phyloP scores from a whole-genome alignment of 345 rosid species.

The Eucalyptus pumila region DNA sequence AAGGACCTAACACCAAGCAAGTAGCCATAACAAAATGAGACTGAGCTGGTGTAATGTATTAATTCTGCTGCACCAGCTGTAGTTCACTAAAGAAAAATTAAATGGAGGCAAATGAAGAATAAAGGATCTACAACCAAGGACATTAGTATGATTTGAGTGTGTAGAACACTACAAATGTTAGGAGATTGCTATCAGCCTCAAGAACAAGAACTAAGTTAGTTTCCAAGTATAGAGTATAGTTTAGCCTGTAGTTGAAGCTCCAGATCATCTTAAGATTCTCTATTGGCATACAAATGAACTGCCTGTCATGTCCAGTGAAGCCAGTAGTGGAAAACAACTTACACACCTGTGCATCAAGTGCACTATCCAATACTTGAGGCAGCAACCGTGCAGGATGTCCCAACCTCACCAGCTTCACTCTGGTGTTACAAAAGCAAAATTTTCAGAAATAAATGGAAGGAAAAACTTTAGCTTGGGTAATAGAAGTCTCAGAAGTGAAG shows the following conservation, averaged over 20 bases:
- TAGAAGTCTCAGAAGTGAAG: neutral
- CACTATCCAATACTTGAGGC: conserved; percentile 90
- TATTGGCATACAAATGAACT: neutral
- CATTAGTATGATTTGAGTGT: neutral
- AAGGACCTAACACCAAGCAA: conserved; percentile 33
- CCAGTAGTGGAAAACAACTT: neutral
- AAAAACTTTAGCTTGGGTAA: neutral
- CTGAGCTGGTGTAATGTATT: neutral
- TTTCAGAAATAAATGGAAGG: neutral
- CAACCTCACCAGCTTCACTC: conserved; percentile 80
- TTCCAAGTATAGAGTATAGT: neutral
- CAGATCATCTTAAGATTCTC: neutral
- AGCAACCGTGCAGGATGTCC: conserved; percentile 96
- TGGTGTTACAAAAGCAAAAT: neutral
- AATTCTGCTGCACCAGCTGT: neutral
- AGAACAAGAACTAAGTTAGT: neutral
- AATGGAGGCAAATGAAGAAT: neutral
- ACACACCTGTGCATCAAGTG: conserved; percentile 80
- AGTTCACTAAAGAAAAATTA: neutral
- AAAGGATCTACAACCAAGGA: neutral
- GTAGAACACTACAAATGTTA: neutral
- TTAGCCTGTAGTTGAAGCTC: neutral
- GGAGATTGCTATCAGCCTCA: neutral
- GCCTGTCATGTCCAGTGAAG: neutral
- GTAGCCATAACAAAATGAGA: neutral